Evolutionary conservation across 495 filamentous ascomycete species (phyloP).

Genomic region (Penicillium roqueforti): DNA sequence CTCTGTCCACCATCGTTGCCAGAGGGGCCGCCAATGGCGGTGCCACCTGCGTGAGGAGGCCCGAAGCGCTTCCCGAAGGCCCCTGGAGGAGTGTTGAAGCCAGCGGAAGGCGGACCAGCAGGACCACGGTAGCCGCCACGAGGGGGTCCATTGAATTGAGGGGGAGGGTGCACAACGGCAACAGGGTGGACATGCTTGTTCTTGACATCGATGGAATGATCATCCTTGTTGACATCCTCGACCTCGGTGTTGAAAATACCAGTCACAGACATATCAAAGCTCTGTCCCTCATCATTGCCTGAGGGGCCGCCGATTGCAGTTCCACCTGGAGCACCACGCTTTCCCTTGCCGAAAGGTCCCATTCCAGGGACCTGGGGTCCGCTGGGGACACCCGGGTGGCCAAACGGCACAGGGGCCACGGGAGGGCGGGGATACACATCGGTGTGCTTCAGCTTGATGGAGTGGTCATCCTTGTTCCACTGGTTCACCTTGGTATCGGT

Average conservation of each 20-base stretch:
- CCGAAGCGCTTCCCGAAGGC: slow-evolving; percentile 20
- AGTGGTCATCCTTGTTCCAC: slow-evolving; percentile 31
- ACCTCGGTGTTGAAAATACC: slow-evolving; percentile 18
- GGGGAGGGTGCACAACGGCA: not conserved
- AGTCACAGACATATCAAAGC: slow-evolving; percentile 21
- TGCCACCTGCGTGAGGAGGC: slow-evolving; percentile 14
- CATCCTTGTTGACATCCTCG: slow-evolving; percentile 24
- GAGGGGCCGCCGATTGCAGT: slow-evolving; percentile 25
- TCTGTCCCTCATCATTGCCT: slow-evolving; percentile 31
- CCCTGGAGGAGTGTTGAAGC: not conserved
- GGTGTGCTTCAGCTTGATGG: slow-evolving; percentile 21
- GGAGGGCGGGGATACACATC: slow-evolving; percentile 13
- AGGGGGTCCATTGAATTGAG: too few species aligned
- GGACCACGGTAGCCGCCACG: too few species aligned
- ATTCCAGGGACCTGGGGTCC: slow-evolving; percentile 7
- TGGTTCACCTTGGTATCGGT: slow-evolving; percentile 23
- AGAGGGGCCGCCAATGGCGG: slow-evolving; percentile 23
- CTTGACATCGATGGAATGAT: slow-evolving; percentile 30
- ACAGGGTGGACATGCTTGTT: slow-evolving; percentile 17
- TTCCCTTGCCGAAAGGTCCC: slow-evolving; percentile 18
- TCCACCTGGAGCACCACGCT: slow-evolving; percentile 13
- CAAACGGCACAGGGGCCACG: not conserved
- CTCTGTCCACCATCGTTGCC: slow-evolving; percentile 17
- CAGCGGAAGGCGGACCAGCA: too few species aligned
- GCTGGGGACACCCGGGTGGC: not conserved